Evolutionary conservation across 2,329 filamentous ascomycete genomes (phyloP).

Genomic region (Talaromyces islandicus): DNA sequence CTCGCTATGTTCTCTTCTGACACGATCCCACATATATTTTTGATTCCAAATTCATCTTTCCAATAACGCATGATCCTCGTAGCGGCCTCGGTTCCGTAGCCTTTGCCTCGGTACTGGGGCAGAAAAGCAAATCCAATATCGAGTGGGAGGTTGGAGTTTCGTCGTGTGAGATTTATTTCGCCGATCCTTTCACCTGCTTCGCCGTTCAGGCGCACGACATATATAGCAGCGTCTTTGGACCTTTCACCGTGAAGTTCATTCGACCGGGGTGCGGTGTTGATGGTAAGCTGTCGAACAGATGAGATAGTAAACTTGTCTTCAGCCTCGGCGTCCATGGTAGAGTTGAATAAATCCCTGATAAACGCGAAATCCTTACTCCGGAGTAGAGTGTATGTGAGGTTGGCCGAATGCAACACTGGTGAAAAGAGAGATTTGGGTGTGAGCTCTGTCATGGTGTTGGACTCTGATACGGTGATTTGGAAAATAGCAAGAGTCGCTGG

Average conservation of each 20-base stretch:
- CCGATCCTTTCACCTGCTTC: neutral
- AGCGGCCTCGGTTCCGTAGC: neutral
- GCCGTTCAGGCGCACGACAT: neutral
- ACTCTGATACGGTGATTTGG: neutral
- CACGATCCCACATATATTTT: neutral
- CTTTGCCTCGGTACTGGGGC: neutral
- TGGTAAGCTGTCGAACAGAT: neutral
- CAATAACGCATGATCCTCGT: neutral
- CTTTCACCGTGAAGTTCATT: neutral
- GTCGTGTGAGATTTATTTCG: neutral
- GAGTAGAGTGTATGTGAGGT: neutral
- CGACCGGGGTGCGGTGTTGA: neutral
- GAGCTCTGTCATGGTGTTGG: neutral
- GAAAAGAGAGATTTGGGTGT: neutral
- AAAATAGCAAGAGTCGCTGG: neutral
- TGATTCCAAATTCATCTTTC: neutral
- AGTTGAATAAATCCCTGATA: neutral
- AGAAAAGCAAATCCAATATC: neutral
- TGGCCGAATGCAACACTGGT: neutral
- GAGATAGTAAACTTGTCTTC: neutral
- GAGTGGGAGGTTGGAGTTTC: neutral
- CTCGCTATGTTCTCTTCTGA: neutral
- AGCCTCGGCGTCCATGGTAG: neutral
- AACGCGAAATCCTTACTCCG: neutral
- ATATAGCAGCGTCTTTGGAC: neutral